These are phyloP conservation scores for Phytopythium boreale DNA, from an alignment of 352 stramenopile genomes.

Conservation along the genomic window DNA sequence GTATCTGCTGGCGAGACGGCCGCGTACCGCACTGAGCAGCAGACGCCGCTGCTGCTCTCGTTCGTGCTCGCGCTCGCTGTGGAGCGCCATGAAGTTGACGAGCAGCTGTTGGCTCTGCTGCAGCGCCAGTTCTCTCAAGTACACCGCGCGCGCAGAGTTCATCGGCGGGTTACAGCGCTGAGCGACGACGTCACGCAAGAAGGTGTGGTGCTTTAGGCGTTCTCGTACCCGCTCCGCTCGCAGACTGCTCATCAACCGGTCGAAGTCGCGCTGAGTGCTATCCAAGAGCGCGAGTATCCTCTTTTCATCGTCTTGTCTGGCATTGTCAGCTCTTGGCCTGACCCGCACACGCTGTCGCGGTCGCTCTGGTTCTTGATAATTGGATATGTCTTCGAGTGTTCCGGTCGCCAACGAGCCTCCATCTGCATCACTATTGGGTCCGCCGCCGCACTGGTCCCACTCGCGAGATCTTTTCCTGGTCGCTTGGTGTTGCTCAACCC, in stretches of 20 bases:
- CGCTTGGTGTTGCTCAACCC: not conserved
- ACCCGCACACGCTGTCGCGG: not conserved
- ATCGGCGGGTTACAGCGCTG: constrained; percentile 20
- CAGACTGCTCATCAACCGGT: constrained; percentile 28
- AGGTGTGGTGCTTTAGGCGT: constrained; percentile 28
- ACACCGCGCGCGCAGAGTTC: constrained; percentile 10
- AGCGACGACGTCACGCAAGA: constrained; percentile 29
- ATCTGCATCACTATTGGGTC: not conserved
- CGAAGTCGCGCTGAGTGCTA: constrained; percentile 26
- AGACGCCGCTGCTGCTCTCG: constrained; percentile 29
- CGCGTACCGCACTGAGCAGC: constrained; percentile 18
- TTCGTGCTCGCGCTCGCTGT: constrained; percentile 33
- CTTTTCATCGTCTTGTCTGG: constrained; percentile 16
- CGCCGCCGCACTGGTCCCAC: too few species aligned
- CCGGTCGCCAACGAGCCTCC: not conserved
- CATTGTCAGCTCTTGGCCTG: constrained; percentile 2
- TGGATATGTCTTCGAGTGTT: not conserved
- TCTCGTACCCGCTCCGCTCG: constrained; percentile 30
- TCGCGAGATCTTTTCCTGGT: not conserved
- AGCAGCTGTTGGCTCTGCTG: constrained; percentile 38
- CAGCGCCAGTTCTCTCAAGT: constrained; percentile 23
- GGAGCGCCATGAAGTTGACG: constrained; percentile 33
- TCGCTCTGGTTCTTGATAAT: not conserved
- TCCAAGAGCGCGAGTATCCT: constrained; percentile 16
- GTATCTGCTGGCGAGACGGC: not conserved